phyloP scores from a whole-genome alignment of 495 filamentous ascomycete genomes.

The Lineolata rhizophorae region DNA sequence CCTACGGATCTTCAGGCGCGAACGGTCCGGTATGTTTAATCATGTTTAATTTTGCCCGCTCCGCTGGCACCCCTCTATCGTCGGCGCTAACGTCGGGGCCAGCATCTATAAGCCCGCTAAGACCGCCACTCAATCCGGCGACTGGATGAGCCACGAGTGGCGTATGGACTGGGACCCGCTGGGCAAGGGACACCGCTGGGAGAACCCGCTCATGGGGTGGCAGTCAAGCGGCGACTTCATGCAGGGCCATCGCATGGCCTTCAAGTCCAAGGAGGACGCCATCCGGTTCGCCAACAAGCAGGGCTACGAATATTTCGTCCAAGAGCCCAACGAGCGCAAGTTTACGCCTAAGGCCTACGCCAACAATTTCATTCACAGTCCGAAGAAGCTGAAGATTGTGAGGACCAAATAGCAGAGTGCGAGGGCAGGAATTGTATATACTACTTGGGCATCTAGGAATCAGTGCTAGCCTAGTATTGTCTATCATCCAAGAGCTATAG shows the following conservation, averaged over 20 bases:
- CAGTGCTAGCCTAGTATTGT: too few species aligned
- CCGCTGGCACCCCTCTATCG: not conserved
- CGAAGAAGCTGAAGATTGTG: slow-evolving; percentile 76
- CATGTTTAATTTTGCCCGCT: not conserved
- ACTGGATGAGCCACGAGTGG: slow-evolving; percentile 65
- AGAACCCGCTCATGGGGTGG: slow-evolving; percentile 97
- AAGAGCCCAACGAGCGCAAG: slow-evolving; percentile 78
- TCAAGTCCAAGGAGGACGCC: slow-evolving; percentile 87
- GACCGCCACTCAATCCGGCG: slow-evolving; percentile 81
- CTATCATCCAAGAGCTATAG: too few species aligned
- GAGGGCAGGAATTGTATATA: too few species aligned
- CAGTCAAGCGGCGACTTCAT: slow-evolving; percentile 82
- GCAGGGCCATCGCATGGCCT: slow-evolving; percentile 78
- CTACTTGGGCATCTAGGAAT: too few species aligned
- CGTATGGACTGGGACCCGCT: slow-evolving; percentile 97
- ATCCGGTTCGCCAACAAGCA: slow-evolving; percentile 94
- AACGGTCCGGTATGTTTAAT: slow-evolving; percentile 53
- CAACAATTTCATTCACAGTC: slow-evolving; percentile 75
- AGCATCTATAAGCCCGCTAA: slow-evolving; percentile 85
- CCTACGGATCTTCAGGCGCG: slow-evolving; percentile 82
- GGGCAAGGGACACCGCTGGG: slow-evolving; percentile 77
- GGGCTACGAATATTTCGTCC: slow-evolving; percentile 96
- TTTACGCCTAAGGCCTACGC: slow-evolving; percentile 87
- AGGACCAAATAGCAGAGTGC: slow-evolving; percentile 83
- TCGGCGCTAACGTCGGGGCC: slow-evolving; percentile 1